Evolutionary conservation across 345 rosid species (phyloP), one percentile per base, ranked within the genome.

Genomic region (Cardamine occulta): DNA sequence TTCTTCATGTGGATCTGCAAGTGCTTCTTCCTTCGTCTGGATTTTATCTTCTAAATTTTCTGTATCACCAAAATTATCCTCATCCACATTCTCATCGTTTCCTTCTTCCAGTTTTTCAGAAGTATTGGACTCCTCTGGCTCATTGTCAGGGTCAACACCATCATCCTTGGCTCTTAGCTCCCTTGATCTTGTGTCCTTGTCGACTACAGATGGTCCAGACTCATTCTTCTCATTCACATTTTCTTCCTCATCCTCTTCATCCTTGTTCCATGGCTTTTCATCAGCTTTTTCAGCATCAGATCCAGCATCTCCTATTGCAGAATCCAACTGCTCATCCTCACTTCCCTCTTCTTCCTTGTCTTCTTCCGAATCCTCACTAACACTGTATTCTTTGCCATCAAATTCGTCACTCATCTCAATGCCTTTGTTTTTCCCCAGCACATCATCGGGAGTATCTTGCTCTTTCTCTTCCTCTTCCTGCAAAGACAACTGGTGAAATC

Each of bases 101-200:
- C 69, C 78, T 69, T 84, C 77, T 40, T 76, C 81, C 42, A 51
- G 84, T 76, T 87, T 85, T 52, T 81, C 86, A 62, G 82, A 37
- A 23, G 81, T 62, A 58, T 62, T 68, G 53, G 72, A 58, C 70
- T 88, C 88, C 19, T 74, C 90, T 47, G 78, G 65, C 68, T 87
- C 88, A 70, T 82, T 85, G 17, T 63, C 63, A 44, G 63, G 45
- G 40, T 81, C 75, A 28, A 71, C 80, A 69, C 72, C 80, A 48
- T 92, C 91, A 74, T 90, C 96, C 89, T 87, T 95, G 62, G 85
- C 96, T 83, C 96, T 84, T 37, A 95, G 85, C 86, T 95, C 97
- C 77, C 88, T 84, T 61, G 72, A 76, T 70, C 78, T 80, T 56
- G 76, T 58, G 80, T 89, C 89, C 34, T 13, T 82, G 37, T 90